A percentile compares a stretch with the other conserved stretches of the same genome.
Evolutionary conservation across 1,284 basidiomycete species (phyloP).

Genomic region (Leccinum solheimii): DNA sequence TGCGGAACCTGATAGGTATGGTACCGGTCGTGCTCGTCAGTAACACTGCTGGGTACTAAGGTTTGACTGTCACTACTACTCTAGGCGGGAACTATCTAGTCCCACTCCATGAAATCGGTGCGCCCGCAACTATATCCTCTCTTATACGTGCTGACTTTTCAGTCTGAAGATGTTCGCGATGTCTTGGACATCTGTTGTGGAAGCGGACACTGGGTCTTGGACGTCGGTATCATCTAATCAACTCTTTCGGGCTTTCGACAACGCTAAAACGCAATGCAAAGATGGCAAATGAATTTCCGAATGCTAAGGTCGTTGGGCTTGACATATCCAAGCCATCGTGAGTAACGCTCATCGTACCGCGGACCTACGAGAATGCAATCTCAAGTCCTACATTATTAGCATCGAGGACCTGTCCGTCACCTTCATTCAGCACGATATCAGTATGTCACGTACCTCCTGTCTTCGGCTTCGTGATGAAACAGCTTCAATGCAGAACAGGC

Average conservation of each 20-base stretch:
- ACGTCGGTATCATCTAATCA: not conserved
- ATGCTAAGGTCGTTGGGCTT: constrained; percentile 5
- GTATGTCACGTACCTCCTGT: not conserved
- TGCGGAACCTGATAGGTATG: constrained; percentile 6
- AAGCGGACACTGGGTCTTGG: constrained; percentile 10
- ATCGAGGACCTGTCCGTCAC: not conserved
- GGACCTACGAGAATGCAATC: not conserved
- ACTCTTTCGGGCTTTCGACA: not conserved
- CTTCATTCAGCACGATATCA: constrained; percentile 9
- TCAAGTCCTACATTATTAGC: not conserved
- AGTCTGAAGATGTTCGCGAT: constrained; percentile 1
- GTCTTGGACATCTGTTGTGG: constrained; percentile 12
- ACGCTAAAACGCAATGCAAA: not conserved
- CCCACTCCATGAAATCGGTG: constrained; percentile 6
- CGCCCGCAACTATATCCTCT: not conserved
- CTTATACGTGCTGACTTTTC: not conserved
- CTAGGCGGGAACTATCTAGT: constrained; percentile 9
- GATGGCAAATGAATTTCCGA: constrained; percentile 12
- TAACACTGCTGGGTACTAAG: not conserved
- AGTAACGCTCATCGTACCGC: not conserved
- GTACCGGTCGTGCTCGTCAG: not conserved
- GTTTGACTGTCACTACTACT: not conserved
- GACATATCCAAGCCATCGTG: constrained; percentile 11
- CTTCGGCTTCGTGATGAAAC: not conserved
- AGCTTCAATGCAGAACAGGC: not conserved